Evolutionary conservation across 2,329 filamentous ascomycete species (phyloP), one percentile per base, ranked within the genome.

Genomic region (Davidsoniella neocaledoniae): DNA sequence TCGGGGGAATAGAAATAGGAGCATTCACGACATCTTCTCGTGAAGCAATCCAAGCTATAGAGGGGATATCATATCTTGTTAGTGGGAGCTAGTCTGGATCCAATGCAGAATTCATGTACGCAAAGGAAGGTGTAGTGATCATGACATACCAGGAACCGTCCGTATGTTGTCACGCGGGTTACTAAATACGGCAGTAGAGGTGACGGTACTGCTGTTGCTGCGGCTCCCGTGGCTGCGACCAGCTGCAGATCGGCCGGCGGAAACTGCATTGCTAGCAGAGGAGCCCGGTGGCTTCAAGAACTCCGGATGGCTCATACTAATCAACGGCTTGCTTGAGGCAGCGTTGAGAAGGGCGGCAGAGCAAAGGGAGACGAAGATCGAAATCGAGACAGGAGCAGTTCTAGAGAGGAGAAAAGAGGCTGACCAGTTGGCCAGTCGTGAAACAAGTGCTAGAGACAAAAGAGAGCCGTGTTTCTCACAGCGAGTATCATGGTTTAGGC

Each of bases 11-110:
- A 54, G 40, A 26, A 16, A 40, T n/a, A 12, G 41, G 19, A 33
- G 45, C 26, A 36, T 44, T 48, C 19, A 33, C 26, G 26, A 33
- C 26, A 29, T 61, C 61, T 55, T 71, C 64, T 58, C 70, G 71
- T 9, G 70, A 70, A 53, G 66, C 64, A 52, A 73, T 70, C 70
- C 70, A 73, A 37, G 70, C 70, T 72, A 53, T 52, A 46, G 47
- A 14, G 16, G 19, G 19, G 26, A 12, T 19, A n/a, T 12, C 14
- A 23, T 12, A 12, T 19, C 6, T 40, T 17, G 45, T 40, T 40
- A 47, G 45, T 6, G 5, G 7, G 26, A 3, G 26, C 26, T 9
- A 12, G 26, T 33, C 26, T 33, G 21, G 2, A 21, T 21, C 21
- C 21, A 21, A 21, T 21, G 21, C 21, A 21, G 21, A 21, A 21